These are phyloP conservation scores for Amniculicola lignicola DNA, from an alignment of 495 filamentous ascomycete species.

Conservation along the genomic window DNA sequence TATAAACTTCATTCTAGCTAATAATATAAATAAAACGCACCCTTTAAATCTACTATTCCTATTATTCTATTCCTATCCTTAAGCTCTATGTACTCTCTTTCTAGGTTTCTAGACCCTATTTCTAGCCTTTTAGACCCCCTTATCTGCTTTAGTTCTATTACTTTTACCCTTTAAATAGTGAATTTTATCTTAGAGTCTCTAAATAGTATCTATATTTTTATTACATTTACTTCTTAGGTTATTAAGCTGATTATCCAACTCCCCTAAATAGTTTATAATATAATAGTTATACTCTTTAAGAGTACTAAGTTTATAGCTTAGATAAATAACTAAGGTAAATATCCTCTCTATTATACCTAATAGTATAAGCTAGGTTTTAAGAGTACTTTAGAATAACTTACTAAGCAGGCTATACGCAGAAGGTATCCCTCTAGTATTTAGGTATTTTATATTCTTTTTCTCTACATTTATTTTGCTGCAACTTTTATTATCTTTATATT, in stretches of 20 bases:
- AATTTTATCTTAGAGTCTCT: slow-evolving; percentile 11
- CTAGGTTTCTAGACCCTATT: slow-evolving; percentile 7
- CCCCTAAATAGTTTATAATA: slow-evolving; percentile 9
- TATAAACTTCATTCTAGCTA: slow-evolving; percentile 11
- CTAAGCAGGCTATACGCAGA: slow-evolving; percentile 1
- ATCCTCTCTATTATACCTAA: slow-evolving; percentile 9
- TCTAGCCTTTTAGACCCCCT: slow-evolving; percentile 1
- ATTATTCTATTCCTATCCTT: slow-evolving; percentile 8
- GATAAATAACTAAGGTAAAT: background rate
- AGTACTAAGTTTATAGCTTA: slow-evolving; percentile 8
- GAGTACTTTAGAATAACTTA: slow-evolving; percentile 6
- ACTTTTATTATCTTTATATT: slow-evolving; percentile 10
- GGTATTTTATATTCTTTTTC: slow-evolving; percentile 11
- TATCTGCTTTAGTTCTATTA: slow-evolving; percentile 10
- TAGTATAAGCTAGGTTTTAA: slow-evolving; percentile 10
- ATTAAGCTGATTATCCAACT: slow-evolving; percentile 2
- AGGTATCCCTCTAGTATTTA: slow-evolving; percentile 5
- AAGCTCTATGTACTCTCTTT: slow-evolving; percentile 15
- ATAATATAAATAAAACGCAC: slow-evolving; percentile 4
- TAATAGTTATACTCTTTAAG: slow-evolving; percentile 4
- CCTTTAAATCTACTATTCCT: slow-evolving; percentile 11
- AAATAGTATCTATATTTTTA: slow-evolving; percentile 8
- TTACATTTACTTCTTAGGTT: slow-evolving; percentile 13
- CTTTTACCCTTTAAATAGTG: slow-evolving; percentile 6
- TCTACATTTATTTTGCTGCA: slow-evolving; percentile 5